Evolutionary conservation across 805 yeast species (phyloP).

Genomic region (Candida glaebosa): DNA sequence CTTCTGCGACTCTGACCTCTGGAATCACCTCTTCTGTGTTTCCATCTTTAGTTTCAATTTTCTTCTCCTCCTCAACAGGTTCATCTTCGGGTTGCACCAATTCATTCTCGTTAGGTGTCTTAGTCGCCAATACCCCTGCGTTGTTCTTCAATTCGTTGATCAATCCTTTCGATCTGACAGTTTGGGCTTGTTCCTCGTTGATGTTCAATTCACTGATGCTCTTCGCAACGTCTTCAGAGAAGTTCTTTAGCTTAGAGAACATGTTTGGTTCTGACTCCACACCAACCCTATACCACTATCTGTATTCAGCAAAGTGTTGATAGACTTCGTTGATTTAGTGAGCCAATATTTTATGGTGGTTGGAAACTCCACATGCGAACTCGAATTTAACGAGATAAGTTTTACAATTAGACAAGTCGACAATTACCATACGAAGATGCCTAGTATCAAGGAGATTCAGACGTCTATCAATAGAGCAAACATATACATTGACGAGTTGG

Average conservation of each 20-base stretch:
- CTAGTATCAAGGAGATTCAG: slow-evolving; percentile 7
- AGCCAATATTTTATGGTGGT: neutral
- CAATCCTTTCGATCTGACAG: slow-evolving; percentile 15
- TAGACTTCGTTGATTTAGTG: neutral
- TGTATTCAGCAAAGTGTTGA: too few relatives aligned
- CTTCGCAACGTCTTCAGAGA: slow-evolving; percentile 46
- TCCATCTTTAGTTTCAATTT: slow-evolving; percentile 10
- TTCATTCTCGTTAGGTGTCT: slow-evolving; percentile 47
- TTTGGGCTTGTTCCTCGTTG: slow-evolving; percentile 10
- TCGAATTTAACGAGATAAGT: too few relatives aligned
- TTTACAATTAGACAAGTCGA: too few relatives aligned
- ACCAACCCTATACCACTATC: too few relatives aligned
- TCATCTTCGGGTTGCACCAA: slow-evolving; percentile 48
- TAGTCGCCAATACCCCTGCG: slow-evolving; percentile 30
- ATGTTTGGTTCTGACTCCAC: slow-evolving; percentile 12
- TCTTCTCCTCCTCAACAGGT: slow-evolving; percentile 14
- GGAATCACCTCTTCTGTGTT: slow-evolving; percentile 5
- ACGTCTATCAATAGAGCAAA: slow-evolving; percentile 7
- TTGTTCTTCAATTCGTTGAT: slow-evolving; percentile 29
- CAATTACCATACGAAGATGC: too few relatives aligned
- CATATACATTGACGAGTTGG: slow-evolving; percentile 15
- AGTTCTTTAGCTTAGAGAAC: slow-evolving; percentile 41
- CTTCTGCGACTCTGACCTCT: neutral
- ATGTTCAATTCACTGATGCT: slow-evolving; percentile 32
- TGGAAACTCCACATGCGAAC: neutral